Evolutionary conservation across 2,329 filamentous ascomycete species (phyloP).

Genomic region (Aureobasidium sp.): DNA sequence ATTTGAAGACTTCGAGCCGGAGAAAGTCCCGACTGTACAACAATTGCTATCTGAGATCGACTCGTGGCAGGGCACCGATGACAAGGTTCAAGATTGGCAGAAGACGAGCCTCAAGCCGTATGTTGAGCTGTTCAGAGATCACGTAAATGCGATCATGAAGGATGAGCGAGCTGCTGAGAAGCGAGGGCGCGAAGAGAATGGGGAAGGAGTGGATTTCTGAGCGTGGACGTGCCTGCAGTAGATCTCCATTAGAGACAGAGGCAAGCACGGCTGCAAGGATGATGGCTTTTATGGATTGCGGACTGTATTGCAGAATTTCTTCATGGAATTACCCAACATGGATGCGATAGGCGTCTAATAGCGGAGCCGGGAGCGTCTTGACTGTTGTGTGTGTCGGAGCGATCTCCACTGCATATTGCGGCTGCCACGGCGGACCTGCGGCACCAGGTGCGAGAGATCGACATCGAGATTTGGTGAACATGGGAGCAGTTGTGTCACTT

Average conservation of each 20-base stretch:
- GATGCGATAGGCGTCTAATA: no score
- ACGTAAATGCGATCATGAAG: conserved; percentile 82
- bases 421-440: not conserved
- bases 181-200: conserved; percentile 63
- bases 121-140: conserved; percentile 87
- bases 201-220: conserved; percentile 69
- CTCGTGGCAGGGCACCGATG: conserved; percentile 65
- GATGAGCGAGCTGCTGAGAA: conserved; percentile 64
- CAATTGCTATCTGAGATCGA: conserved; percentile 88
- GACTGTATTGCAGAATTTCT: not conserved
- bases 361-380: no score
- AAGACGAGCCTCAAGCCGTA: conserved; percentile 97
- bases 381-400: no score
- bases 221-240: not conserved
- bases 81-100: conserved; percentile 81
- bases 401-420: no score
- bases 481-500: not conserved
- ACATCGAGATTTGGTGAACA: not conserved
- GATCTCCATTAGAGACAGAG: no score
- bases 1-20: conserved; percentile 87
- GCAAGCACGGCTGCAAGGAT: not conserved
- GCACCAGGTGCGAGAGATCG: not conserved
- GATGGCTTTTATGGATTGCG: not conserved
- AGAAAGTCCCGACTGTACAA: conserved; percentile 90
- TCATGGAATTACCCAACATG: not conserved